Conservation (phyloP, 306 rosid genomes). For the Cyclanthera cordifolia region DNA sequence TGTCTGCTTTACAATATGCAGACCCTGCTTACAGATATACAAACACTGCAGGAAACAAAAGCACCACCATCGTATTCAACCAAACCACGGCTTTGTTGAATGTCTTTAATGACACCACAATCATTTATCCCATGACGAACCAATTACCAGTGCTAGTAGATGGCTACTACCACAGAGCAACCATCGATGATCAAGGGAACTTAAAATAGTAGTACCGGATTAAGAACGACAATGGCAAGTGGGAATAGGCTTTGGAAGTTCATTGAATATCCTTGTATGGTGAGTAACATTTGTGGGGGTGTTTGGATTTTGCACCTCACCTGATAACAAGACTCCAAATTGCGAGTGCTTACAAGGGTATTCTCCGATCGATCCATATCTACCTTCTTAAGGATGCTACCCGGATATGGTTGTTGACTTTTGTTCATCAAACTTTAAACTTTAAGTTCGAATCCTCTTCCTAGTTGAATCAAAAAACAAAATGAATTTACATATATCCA, state of each 20-base stretch:
- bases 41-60: not conserved
- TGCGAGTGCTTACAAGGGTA: conserved; percentile 32
- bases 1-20: conserved; percentile 11
- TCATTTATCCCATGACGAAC: conserved; percentile 3
- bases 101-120: conserved; percentile 8
- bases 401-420: conserved; percentile 18
- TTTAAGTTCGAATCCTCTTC: too few species aligned
- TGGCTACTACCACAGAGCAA: conserved; percentile 23
- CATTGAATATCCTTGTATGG: conserved; percentile 21
- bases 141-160: not conserved
- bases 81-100: conserved; percentile 16
- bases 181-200: conserved; percentile 20
- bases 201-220: conserved; percentile 14
- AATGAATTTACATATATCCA: too few species aligned
- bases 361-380: conserved; percentile 18
- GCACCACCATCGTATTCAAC: conserved; percentile 18
- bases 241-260: conserved; percentile 20
- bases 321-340: conserved; percentile 2
- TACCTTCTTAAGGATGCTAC: conserved; percentile 32
- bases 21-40: conserved; percentile 18
- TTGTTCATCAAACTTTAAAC: conserved; percentile 19
- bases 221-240: conserved; percentile 9
- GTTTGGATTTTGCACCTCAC: conserved; percentile 27
- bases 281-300: conserved; percentile 30
- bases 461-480: too few species aligned